A percentile compares a stretch with the other conserved stretches of the same genome.
Evolutionary conservation across 2,329 filamentous ascomycete species (phyloP).

Genomic region (Juglanconis sp.): DNA sequence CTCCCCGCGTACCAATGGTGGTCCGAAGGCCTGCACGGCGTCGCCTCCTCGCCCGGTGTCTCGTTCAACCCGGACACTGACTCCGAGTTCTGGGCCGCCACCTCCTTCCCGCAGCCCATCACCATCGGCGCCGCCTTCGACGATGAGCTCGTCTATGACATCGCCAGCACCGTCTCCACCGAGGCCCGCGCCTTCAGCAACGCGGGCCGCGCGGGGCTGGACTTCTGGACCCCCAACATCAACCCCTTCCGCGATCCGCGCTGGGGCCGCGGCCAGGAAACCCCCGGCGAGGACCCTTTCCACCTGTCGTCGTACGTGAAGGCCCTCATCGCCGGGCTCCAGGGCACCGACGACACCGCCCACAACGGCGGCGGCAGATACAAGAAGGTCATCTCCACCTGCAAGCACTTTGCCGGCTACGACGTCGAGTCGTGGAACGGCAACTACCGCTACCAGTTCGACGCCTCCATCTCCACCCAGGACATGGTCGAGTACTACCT

Average conservation of each 20-base stretch:
- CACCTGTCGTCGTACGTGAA: conserved; percentile 24
- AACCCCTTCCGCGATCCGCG: conserved; percentile 63
- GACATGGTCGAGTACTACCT: conserved; percentile 68
- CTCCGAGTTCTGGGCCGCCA: conserved; percentile 57
- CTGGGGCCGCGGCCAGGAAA: conserved; percentile 61
- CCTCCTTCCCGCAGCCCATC: conserved; percentile 64
- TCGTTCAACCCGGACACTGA: conserved; percentile 22
- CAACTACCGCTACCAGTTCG: conserved; percentile 25
- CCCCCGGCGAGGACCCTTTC: conserved; percentile 36
- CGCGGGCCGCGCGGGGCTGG: conserved; percentile 49
- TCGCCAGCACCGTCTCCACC: conserved; percentile 48
- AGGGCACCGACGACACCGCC: conserved; percentile 20
- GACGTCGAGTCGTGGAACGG: conserved; percentile 42
- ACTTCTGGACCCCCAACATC: conserved; percentile 67
- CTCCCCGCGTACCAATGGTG: conserved; percentile 59
- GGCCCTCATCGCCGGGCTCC: conserved; percentile 24
- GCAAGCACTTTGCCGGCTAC: conserved; percentile 59
- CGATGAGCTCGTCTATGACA: conserved; percentile 54
- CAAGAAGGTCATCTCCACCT: conserved; percentile 47
- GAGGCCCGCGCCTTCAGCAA: conserved; percentile 67
- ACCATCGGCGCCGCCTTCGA: conserved; percentile 62
- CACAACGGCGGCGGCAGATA: conserved; percentile 5
- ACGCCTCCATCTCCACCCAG: conserved; percentile 40
- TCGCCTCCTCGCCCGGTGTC: conserved; percentile 53
- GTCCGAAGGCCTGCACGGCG: conserved; percentile 61